Base-by-base conservation (phyloP, 73 alveolate genomes). In the Paramecium sexaurelia region DNA sequence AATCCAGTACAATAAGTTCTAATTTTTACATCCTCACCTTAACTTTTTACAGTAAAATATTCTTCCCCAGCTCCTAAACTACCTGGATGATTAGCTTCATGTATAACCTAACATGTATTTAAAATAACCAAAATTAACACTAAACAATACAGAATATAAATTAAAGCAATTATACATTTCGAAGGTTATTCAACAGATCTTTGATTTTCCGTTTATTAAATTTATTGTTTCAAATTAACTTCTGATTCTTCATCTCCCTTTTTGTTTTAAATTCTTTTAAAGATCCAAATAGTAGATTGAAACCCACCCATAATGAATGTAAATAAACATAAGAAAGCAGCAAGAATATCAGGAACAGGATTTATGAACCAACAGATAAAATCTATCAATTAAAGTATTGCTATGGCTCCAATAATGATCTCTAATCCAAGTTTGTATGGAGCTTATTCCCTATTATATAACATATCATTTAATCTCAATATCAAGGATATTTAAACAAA, bases 1-100 rank as follows among this genome's bases (percentile, higher is more conserved):
- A 11, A 22, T 7, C 94, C 94, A 82, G 92, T 89, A 89, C 94
- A 89, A 39, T 67, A 75, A 1, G 92, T 29, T 39, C 92, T 89
- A 47, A 89, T 78, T 75, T 78, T 67, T 1, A 89, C 39, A 17
- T 89, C 85, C 20, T 89, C 9, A 20, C 92, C 92, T n/a, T 41
- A 22, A 39, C 92, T 29, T 22, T 61, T 24, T 11, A 89, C 55
- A 19, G 33, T 40, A 78, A 43, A 35, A 75, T 10, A 89, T 39
- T 47, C 10, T 37, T 89, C 94, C 8, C 92, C 92, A 40, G 37
- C 68, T 24, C 84, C 84, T 8, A 66, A 66, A 33, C 45, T 33
- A 13, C 27, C 1, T 29, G 84, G 84, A 33, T 26, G 6, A 32
- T 27, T 66, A 6, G 84, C 84, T 66, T 66, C 84, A 66, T 29